Percentiles rank a stretch among this genome's conserved stretches.
phyloP scores from a whole-genome alignment of 1,284 basidiomycete genomes.

The Hypsizygus ulmarius region DNA sequence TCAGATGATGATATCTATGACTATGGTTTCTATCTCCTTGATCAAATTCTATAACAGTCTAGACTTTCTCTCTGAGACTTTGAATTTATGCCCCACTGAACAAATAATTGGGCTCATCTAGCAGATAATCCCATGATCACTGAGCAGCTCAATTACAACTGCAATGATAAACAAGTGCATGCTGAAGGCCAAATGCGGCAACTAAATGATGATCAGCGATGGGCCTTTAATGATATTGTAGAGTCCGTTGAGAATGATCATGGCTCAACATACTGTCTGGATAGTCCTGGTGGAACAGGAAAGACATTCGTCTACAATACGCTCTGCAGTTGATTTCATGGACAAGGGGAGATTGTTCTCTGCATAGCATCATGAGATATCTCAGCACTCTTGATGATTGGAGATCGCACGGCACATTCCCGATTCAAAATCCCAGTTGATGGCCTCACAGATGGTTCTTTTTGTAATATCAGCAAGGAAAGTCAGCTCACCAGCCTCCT shows the following conservation, averaged over 20 bases:
- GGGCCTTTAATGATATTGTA: conserved; percentile 33
- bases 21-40: conserved; percentile 39
- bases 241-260: conserved; percentile 24
- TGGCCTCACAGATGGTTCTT: conserved; percentile 24
- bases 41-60: conserved; percentile 26
- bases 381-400: conserved; percentile 37
- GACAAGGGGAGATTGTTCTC: conserved; percentile 32
- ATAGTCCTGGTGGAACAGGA: conserved; percentile 46
- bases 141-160: conserved; percentile 37
- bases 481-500: conserved; percentile 28
- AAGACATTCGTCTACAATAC: conserved; percentile 50
- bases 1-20: conserved; percentile 33
- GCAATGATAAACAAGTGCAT: conserved; percentile 8
- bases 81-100: conserved; percentile 30
- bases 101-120: conserved; percentile 26
- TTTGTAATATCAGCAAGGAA: conserved; percentile 32
- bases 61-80: conserved; percentile 26
- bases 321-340: conserved; percentile 30
- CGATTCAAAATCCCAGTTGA: conserved; percentile 43
- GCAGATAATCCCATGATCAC: conserved; percentile 34
- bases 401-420: conserved; percentile 43
- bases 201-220: conserved; percentile 38
- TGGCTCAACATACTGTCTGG: conserved; percentile 39
- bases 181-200: conserved; percentile 10
- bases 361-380: conserved; percentile 48